Evolutionary conservation across 495 filamentous ascomycete genomes (phyloP).

Genomic region (Bryoglossum gracile): DNA sequence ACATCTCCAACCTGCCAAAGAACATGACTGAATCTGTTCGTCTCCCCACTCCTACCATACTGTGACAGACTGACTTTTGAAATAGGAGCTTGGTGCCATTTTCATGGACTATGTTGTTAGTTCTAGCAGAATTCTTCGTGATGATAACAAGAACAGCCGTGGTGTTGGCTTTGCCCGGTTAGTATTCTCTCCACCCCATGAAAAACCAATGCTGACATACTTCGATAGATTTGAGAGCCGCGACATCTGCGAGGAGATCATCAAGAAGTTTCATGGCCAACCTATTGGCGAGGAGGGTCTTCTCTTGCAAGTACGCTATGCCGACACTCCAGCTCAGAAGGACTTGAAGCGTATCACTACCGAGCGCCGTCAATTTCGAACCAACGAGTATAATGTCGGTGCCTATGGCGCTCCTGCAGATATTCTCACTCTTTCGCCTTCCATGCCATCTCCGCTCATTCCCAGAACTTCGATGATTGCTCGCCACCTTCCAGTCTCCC

Average conservation of each 20-base stretch:
- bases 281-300: conserved; percentile 64
- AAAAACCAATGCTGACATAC: not conserved
- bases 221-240: conserved; percentile 71
- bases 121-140: conserved; percentile 88
- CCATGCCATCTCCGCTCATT: conserved; percentile 17
- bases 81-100: conserved; percentile 62
- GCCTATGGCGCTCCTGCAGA: conserved; percentile 48
- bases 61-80: conserved; percentile 2
- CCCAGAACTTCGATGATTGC: conserved; percentile 19
- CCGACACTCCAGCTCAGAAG: conserved; percentile 94
- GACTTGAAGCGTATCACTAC: conserved; percentile 89
- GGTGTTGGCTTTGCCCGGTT: conserved; percentile 97
- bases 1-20: conserved; percentile 90
- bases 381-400: conserved; percentile 83
- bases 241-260: conserved; percentile 78
- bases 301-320: conserved; percentile 87
- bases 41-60: conserved; percentile 13
- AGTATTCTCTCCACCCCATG: conserved; percentile 21
- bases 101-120: conserved; percentile 79
- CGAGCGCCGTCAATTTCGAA: conserved; percentile 84
- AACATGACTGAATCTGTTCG: conserved; percentile 80
- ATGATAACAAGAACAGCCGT: conserved; percentile 82
- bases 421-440: conserved; percentile 38
- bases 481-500: conserved; percentile 17
- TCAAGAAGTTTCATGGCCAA: conserved; percentile 74